Percentiles rank a stretch among this genome's conserved stretches.
These are phyloP conservation scores for Trametes sanguinea DNA, from an alignment of 768 basidiomycete genomes.

Conservation along the genomic window DNA sequence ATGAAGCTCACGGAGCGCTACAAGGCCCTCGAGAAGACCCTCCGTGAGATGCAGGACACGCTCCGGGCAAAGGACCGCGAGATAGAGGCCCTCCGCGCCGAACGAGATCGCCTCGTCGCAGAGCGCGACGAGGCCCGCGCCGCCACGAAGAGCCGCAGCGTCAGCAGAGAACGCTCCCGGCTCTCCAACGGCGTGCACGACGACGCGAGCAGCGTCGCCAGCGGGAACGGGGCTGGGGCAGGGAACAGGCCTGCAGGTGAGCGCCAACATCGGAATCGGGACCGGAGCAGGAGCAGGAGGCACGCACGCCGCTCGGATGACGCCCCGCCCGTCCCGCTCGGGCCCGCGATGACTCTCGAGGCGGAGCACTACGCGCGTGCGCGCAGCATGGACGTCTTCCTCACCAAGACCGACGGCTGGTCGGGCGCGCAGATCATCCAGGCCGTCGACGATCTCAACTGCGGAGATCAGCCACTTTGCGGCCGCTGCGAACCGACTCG, in stretches of 20 bases:
- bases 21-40: slow-evolving; percentile 59
- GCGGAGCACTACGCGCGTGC: slow-evolving; percentile 58
- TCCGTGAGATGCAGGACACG: slow-evolving; percentile 64
- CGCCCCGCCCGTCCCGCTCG: slow-evolving; percentile 27
- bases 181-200: background rate
- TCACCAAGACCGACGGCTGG: slow-evolving; percentile 74
- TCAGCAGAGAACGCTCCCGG: slow-evolving; percentile 16
- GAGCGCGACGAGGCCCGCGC: slow-evolving; percentile 31
- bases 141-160: slow-evolving; percentile 23
- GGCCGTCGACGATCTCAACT: slow-evolving; percentile 77
- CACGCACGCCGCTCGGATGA: slow-evolving; percentile 25
- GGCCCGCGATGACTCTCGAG: slow-evolving; percentile 32
- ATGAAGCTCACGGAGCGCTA: slow-evolving; percentile 62
- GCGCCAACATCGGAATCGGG: slow-evolving; percentile 19
- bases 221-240: slow-evolving; percentile 1
- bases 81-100: slow-evolving; percentile 52
- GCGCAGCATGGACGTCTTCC: slow-evolving; percentile 63
- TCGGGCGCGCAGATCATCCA: slow-evolving; percentile 79
- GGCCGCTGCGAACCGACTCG: slow-evolving; percentile 71
- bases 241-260: background rate
- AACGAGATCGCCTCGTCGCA: slow-evolving; percentile 35
- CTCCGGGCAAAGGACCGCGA: slow-evolving; percentile 60
- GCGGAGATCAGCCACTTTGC: slow-evolving; percentile 81
- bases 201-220: slow-evolving; percentile 5
- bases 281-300: slow-evolving; percentile 25